Evolutionary conservation across 345 rosid genomes (phyloP).

Genomic region (Eucalyptus camaldulensis): DNA sequence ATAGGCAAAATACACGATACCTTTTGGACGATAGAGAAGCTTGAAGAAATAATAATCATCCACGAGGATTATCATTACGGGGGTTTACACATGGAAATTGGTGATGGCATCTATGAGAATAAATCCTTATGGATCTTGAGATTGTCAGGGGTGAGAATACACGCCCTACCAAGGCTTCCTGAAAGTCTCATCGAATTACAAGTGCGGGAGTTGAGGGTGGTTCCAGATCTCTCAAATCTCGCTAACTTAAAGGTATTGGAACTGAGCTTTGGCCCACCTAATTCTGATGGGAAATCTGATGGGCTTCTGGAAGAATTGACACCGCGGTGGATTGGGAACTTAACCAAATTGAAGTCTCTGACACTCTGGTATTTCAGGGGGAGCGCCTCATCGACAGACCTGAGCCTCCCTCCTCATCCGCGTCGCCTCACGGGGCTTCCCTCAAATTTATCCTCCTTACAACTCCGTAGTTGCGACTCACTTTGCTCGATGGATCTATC

Average conservation of each 20-base stretch:
- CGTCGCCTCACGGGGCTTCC: background rate
- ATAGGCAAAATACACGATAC: accelerated
- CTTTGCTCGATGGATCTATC: background rate
- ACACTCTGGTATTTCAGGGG: accelerated
- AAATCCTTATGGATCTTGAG: background rate
- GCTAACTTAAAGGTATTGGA: background rate
- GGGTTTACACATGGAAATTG: background rate
- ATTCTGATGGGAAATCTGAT: accelerated
- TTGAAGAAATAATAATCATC: accelerated
- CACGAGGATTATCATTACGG: no score
- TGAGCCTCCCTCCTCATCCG: background rate
- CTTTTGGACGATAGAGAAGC: background rate
- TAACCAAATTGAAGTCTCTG: background rate
- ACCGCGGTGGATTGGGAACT: background rate
- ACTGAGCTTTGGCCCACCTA: accelerated
- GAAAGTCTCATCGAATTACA: background rate
- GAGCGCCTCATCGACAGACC: background rate
- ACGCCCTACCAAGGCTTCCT: background rate
- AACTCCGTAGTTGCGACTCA: accelerated
- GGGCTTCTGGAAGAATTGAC: background rate
- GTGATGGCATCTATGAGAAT: background rate
- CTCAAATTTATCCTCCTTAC: background rate
- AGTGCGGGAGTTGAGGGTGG: accelerated
- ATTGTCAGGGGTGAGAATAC: accelerated
- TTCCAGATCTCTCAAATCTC: background rate